Evolutionary conservation across 192 early-diverging fungal species (phyloP).

Genomic region (Mortierella antarctica): DNA sequence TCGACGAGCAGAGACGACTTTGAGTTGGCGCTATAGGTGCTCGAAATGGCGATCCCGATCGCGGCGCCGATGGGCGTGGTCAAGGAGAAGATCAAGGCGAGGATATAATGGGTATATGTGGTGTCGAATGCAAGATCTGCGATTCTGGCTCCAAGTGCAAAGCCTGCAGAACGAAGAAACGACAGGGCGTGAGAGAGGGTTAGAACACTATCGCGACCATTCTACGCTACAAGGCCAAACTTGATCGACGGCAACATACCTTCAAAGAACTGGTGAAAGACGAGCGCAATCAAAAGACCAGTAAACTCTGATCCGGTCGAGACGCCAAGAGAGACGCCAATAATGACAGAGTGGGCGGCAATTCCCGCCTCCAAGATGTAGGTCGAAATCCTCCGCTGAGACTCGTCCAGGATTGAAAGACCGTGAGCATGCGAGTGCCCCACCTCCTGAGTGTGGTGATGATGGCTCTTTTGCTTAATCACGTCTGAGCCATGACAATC

Average conservation of each 20-base stretch:
- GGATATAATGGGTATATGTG: slow-evolving; percentile 60
- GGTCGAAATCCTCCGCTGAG: slow-evolving; percentile 52
- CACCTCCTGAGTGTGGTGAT: not conserved
- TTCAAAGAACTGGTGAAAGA: slow-evolving; percentile 78
- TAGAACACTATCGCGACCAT: no score
- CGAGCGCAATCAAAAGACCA: slow-evolving; percentile 70
- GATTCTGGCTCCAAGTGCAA: slow-evolving; percentile 76
- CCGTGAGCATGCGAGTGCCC: slow-evolving; percentile 17
- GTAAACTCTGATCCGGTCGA: slow-evolving; percentile 67
- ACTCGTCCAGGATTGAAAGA: not conserved
- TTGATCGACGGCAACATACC: not conserved
- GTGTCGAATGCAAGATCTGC: slow-evolving; percentile 59
- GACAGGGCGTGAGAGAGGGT: slow-evolving; percentile 27
- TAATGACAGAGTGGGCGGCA: slow-evolving; percentile 78
- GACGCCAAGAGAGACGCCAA: slow-evolving; percentile 74
- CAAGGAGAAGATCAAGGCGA: slow-evolving; percentile 68
- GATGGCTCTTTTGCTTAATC: not conserved
- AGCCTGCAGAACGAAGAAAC: slow-evolving; percentile 53
- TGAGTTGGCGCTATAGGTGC: slow-evolving; percentile 65
- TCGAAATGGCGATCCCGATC: slow-evolving; percentile 76
- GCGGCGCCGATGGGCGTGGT: slow-evolving; percentile 84
- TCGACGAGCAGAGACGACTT: slow-evolving; percentile 63
- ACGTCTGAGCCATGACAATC: no score
- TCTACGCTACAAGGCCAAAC: no score
- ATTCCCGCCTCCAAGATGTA: slow-evolving; percentile 76